phyloP scores from a whole-genome alignment of 2,329 filamentous ascomycete genomes.

The Paradendryphiella salina region DNA sequence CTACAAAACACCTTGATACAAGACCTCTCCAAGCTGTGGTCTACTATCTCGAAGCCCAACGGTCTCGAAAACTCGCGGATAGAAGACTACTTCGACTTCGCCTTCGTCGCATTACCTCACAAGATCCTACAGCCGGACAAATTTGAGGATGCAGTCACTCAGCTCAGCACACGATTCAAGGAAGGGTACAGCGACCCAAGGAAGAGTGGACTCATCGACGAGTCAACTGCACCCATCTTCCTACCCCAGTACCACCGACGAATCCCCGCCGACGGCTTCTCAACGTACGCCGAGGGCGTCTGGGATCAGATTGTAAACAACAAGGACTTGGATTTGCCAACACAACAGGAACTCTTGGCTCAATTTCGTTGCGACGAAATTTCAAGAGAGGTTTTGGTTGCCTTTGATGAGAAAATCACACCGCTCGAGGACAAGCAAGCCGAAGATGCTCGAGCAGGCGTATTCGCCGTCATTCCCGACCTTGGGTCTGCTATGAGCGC shows the following conservation, averaged over 20 bases:
- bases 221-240: constrained; percentile 78
- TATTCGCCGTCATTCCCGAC: constrained; percentile 70
- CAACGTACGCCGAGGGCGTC: constrained; percentile 86
- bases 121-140: constrained; percentile 95
- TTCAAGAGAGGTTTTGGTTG: constrained; percentile 79
- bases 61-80: constrained; percentile 88
- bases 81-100: constrained; percentile 98
- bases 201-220: constrained; percentile 64
- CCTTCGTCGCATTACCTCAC: constrained; percentile 92
- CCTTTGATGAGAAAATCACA: constrained; percentile 77
- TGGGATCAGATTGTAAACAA: constrained; percentile 99
- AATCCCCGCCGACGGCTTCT: constrained; percentile 96
- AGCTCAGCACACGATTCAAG: constrained; percentile 78
- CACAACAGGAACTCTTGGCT: constrained; percentile 92
- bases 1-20: constrained; percentile 87
- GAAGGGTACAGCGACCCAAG: constrained; percentile 75
- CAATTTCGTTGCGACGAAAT: constrained; percentile 99
- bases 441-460: constrained; percentile 72
- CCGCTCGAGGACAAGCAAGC: constrained; percentile 87
- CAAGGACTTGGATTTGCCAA: constrained; percentile 95
- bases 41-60: constrained; percentile 84
- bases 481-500: constrained; percentile 73
- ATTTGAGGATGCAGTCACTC: constrained; percentile 78
- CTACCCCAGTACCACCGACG: constrained; percentile 92
- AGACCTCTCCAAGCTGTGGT: constrained; percentile 91